Conservation (phyloP, 192 early-diverging fungal genomes). For the Backusella luteola region DNA sequence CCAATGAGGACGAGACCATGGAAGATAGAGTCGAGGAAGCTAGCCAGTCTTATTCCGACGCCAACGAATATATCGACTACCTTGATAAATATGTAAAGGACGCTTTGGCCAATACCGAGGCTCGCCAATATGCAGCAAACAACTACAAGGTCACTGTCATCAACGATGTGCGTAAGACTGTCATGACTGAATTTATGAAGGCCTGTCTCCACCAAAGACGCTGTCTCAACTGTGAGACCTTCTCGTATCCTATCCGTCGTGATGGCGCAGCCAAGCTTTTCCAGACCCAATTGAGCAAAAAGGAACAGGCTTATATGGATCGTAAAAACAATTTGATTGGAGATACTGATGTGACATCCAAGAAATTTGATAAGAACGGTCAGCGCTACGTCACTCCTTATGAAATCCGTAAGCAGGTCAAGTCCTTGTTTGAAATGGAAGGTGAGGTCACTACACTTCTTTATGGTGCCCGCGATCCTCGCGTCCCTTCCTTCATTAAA, state of each 20-base stretch:
- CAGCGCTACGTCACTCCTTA: constrained; percentile 66
- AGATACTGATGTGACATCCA: constrained; percentile 21
- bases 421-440: constrained; percentile 79
- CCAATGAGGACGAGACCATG: constrained; percentile 33
- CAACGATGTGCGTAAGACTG: constrained; percentile 47
- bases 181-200: constrained; percentile 52
- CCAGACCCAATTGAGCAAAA: constrained; percentile 66
- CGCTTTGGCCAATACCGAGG: constrained; percentile 28
- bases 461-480: constrained; percentile 71
- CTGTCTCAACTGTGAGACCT: constrained; percentile 66
- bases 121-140: constrained; percentile 19
- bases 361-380: constrained; percentile 32
- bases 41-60: constrained; percentile 39
- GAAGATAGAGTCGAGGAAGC: constrained; percentile 54
- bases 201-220: constrained; percentile 38
- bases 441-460: constrained; percentile 71
- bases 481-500: constrained; percentile 31
- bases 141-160: constrained; percentile 55
- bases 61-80: constrained; percentile 58
- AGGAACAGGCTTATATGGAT: constrained; percentile 60
- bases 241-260: constrained; percentile 70
- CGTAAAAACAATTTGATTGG: constrained; percentile 32
- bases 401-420: constrained; percentile 77
- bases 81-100: constrained; percentile 51
- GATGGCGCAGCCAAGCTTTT: constrained; percentile 88